These are phyloP conservation scores for Primulina tabacum DNA, from an alignment of 257 asterid species.

Conservation along the genomic window DNA sequence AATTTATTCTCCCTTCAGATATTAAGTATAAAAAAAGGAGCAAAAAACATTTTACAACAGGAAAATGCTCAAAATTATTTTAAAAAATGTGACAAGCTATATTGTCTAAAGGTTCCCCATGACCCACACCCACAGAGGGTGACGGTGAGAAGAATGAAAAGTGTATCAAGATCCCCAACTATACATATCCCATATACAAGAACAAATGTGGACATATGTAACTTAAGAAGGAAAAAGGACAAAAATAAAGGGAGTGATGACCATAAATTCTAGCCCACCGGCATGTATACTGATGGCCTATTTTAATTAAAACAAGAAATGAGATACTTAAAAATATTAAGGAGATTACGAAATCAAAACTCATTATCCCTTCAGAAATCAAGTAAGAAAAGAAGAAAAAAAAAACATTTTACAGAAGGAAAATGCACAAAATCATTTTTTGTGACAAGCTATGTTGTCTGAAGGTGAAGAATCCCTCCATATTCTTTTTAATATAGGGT, in stretches of 20 bases:
- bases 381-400: constrained; percentile 11
- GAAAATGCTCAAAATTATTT: neutral
- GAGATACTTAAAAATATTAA: constrained; percentile 1
- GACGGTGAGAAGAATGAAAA: constrained; percentile 19
- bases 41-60: constrained; percentile 10
- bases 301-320: neutral
- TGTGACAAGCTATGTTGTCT: constrained; percentile 7
- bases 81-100: constrained; percentile 6
- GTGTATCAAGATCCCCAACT: constrained; percentile 19
- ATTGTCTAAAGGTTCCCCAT: constrained; percentile 11
- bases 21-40: constrained; percentile 6
- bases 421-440: neutral
- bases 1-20: neutral
- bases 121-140: constrained; percentile 28
- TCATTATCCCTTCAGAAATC: neutral
- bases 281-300: constrained; percentile 1
- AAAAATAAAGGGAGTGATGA: neutral
- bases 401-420: constrained; percentile 8
- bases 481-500: constrained; percentile 11
- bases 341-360: neutral
- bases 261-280: neutral
- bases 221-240: neutral
- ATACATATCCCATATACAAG: constrained; percentile 21
- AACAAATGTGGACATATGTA: constrained; percentile 9
- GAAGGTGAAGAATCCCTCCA: constrained; percentile 14